Conservation (phyloP, 139 green algal species). For the Micractinium sp. region DNA sequence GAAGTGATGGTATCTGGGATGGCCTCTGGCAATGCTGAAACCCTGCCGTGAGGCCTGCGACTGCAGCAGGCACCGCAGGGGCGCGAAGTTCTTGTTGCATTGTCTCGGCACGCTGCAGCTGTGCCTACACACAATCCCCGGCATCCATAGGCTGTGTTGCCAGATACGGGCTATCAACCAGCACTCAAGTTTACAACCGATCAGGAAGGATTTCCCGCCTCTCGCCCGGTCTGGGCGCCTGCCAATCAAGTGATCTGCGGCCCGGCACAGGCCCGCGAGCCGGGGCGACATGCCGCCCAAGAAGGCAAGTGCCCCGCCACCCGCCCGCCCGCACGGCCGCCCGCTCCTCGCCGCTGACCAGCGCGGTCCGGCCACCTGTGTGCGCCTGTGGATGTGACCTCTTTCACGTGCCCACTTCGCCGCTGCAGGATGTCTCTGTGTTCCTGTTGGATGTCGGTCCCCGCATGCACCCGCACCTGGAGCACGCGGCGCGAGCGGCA, state of each 20-base stretch:
- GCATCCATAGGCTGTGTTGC: too few species aligned
- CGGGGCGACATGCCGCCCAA: background rate
- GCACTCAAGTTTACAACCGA: too few species aligned
- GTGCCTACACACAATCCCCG: too few species aligned
- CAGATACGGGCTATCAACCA: too few species aligned
- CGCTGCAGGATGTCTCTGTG: slow-evolving; percentile 35
- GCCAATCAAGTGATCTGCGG: too few species aligned
- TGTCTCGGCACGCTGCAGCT: too few species aligned
- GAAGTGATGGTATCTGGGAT: background rate
- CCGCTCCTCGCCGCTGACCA: too few species aligned
- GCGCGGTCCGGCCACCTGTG: background rate
- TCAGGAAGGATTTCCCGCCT: too few species aligned
- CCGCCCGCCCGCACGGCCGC: too few species aligned
- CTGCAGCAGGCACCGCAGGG: background rate
- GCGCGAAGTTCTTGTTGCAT: background rate
- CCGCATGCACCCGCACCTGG: slow-evolving; percentile 39
- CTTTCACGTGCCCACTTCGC: background rate
- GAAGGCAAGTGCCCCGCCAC: background rate
- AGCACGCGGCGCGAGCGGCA: slow-evolving; percentile 21
- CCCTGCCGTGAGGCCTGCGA: background rate
- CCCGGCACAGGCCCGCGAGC: background rate
- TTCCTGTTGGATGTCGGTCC: slow-evolving; percentile 50
- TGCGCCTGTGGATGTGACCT: background rate
- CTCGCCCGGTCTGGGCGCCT: too few species aligned
- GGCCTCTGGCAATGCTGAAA: too few species aligned